Evolutionary conservation across 768 basidiomycete genomes (phyloP), one percentile per base, ranked within the genome.

Genomic region (Auricularia heimuer): DNA sequence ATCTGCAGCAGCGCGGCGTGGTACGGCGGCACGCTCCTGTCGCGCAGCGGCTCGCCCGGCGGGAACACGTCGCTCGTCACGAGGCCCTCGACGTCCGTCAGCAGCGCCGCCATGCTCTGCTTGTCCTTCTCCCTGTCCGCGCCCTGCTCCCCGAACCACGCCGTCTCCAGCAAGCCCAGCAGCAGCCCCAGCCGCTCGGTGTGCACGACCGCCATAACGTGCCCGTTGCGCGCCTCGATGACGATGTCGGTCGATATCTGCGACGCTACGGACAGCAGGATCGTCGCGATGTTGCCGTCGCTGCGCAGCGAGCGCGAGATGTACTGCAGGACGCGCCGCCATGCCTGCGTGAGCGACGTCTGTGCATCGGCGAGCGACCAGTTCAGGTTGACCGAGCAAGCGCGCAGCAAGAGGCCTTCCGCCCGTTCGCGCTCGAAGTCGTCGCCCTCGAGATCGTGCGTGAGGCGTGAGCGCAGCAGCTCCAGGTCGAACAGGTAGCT

Each of bases 171-270:
- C 62, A 95, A 73, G 0, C 87, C 82, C 29, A 93, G 79, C 2
- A 97, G 78, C 2, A 96, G 79, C 3, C 83, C 81, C 29, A 98
- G 76, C 37, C 92, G 81, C 29, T 88, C 83, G 2, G 84, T 82
- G 68, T 98, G 93, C 16, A 94, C 85, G 1, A 83, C 82, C 0
- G 88, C 81, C 85, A 94, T 90, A 83, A 94, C 89, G 65, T 93
- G 88, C 0, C 94, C 94, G 3, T 78, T 79, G 39, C 92, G 82
- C 45, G 75, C 79, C 75, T 95, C 94, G 21, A 73, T 73, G 0
- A 89, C 83, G 35, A 94, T 82, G 56, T 81, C 82, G 29, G 78
- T 82, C 3, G 91, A 90, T 8, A 92, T 81, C 0, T 83, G 80
- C 1, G 84, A 80, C 0, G 85, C 86, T 36, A 88, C 78, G 0